Evolutionary conservation across 2,329 filamentous ascomycete genomes (phyloP), one percentile per base, ranked within the genome.

Genomic region (Colletotrichum shisoi): DNA sequence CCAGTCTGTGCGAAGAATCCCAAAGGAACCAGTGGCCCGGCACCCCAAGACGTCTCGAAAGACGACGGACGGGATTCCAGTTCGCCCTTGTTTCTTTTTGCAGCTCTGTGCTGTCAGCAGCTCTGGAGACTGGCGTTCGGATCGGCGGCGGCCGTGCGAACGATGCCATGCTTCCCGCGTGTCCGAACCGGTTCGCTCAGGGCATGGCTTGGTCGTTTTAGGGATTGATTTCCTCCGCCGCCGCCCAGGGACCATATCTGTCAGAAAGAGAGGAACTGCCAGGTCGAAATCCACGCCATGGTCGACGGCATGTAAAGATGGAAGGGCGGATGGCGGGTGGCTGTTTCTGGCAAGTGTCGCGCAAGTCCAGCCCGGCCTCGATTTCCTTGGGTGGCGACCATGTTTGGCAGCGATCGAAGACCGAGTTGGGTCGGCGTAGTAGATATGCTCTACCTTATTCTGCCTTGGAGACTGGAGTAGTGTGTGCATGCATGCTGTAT

Each of bases 1-100:
- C 61, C 24, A 58, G 64, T 67, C 64, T 56, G 64, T 64, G 61
- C 64, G 48, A 59, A 3, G 15, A 24, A 12, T 24, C 59, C 27
- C 1, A 45, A 11, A 21, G 15, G 27, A 62, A 58, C 56, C 56
- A 46, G n/a, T 49, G 56, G 44, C 34, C 56, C 44, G 56, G 56
- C 45, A 21, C 45, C 44, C 34, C 19, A 24, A 48, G 27, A 31
- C 42, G 21, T 15, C 8, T 48, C 49, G 13, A 57, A 24, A 24
- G 19, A 42, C n/a, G 13, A 21, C 34, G 48, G 13, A 21, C 34
- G 48, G 31, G 48, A 34, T 46, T 49, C 24, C 13, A 48, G n/a
- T 27, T 44, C 17, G 42, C 5, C 17, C 42, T 8, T 27, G 19
- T 8, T 37, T 49, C 31, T 24, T 46, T 44, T 31, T 15, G 12